A percentile compares a stretch with the other conserved stretches of the same genome.
Evolutionary conservation across 2,329 filamentous ascomycete genomes (phyloP).

Genomic region (Biscogniauxia mediterranea): DNA sequence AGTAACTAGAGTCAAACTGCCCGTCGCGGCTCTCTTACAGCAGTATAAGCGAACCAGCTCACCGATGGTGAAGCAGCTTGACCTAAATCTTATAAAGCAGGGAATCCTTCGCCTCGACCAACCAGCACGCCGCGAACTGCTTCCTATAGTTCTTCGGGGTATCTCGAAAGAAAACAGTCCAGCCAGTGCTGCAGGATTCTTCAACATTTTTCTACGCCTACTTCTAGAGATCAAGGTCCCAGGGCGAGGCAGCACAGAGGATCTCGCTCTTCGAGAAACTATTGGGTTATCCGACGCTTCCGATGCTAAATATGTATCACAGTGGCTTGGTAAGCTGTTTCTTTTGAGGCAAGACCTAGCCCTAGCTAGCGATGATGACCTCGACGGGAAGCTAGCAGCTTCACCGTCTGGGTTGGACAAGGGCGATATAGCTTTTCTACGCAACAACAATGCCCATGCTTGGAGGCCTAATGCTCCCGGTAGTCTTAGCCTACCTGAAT

Average conservation of each 20-base stretch:
- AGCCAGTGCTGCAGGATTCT: conserved; percentile 58
- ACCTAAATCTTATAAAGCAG: conserved; percentile 85
- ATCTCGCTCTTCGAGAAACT: conserved; percentile 62
- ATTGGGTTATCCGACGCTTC: conserved; percentile 64
- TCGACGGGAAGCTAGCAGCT: conserved; percentile 29
- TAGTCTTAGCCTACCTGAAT: conserved; percentile 65
- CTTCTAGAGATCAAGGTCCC: conserved; percentile 72
- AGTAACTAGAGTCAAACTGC: conserved; percentile 65
- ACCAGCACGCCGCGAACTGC: conserved; percentile 65
- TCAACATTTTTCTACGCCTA: conserved; percentile 78
- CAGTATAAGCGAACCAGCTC: conserved; percentile 83
- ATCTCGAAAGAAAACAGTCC: conserved; percentile 59
- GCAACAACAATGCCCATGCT: conserved; percentile 64
- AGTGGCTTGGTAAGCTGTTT: conserved; percentile 75
- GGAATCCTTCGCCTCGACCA: conserved; percentile 56
- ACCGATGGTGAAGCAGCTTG: conserved; percentile 79
- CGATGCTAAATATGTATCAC: conserved; percentile 72
- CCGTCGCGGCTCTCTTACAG: conserved; percentile 78
- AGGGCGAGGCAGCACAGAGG: conserved; percentile 74
- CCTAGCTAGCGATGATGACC: conserved; percentile 25
- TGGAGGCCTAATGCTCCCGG: conserved; percentile 62
- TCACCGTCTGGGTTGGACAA: conserved; percentile 57
- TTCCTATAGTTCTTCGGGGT: conserved; percentile 68
- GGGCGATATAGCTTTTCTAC: conserved; percentile 68
- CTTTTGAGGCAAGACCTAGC: conserved; percentile 56